Conservation (phyloP, 23 red algal species). For the Gracilaria domingensis region DNA sequence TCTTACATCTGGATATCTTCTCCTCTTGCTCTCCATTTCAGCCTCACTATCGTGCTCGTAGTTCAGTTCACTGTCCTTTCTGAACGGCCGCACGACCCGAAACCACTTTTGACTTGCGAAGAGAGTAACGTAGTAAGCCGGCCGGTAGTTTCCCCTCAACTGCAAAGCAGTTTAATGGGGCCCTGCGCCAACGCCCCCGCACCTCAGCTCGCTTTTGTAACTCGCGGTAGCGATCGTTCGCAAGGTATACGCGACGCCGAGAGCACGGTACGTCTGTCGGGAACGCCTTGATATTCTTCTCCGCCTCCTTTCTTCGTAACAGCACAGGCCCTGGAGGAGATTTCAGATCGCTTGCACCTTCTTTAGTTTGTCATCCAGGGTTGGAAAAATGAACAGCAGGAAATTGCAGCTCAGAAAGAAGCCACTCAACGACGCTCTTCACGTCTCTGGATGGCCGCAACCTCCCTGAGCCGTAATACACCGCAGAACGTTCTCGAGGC, state of each 20-base stretch:
- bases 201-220: slow-evolving; percentile 37
- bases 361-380: not conserved
- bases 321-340: not conserved
- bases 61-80: slow-evolving; percentile 34
- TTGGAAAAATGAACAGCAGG: not conserved
- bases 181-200: slow-evolving; percentile 21
- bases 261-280: slow-evolving; percentile 39
- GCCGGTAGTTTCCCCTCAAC: slow-evolving; percentile 61
- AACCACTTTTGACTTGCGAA: slow-evolving; percentile 10
- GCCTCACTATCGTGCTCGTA: slow-evolving; percentile 65
- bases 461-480: slow-evolving; percentile 6
- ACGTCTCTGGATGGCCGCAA: slow-evolving; percentile 38
- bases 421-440: slow-evolving; percentile 55
- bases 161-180: slow-evolving; percentile 53
- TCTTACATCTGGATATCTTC: slow-evolving; percentile 55
- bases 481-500: not conserved
- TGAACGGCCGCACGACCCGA: slow-evolving; percentile 38
- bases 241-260: slow-evolving; percentile 12
- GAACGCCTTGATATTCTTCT: slow-evolving; percentile 13
- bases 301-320: slow-evolving; percentile 36
- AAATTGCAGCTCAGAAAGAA: slow-evolving; percentile 25
- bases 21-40: slow-evolving; percentile 62
- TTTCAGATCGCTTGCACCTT: slow-evolving; percentile 11
- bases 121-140: slow-evolving; percentile 50
- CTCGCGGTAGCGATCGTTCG: slow-evolving; percentile 53